These are phyloP conservation scores for Zizania palustris DNA, from an alignment of 202 grass and related monocot species.

Conservation along the genomic window DNA sequence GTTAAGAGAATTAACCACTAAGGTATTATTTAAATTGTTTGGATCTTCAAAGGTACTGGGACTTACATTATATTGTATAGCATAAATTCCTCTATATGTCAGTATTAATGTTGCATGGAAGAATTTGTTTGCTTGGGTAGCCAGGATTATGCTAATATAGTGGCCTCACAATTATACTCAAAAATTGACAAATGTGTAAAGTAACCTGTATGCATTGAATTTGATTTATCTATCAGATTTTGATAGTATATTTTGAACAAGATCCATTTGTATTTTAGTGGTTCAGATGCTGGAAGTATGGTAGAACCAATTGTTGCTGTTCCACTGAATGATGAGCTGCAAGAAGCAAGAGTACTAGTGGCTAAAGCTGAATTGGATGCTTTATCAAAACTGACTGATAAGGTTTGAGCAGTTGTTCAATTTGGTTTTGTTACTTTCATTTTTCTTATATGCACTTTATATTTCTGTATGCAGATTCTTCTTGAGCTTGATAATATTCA, in stretches of 20 bases:
- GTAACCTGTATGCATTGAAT: conserved; percentile 16
- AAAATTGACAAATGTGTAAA: conserved; percentile 16
- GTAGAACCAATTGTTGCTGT: conserved; percentile 77
- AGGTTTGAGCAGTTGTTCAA: conserved; percentile 46
- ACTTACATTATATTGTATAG: conserved; percentile 18
- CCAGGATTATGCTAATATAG: background rate
- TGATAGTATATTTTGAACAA: conserved; percentile 33
- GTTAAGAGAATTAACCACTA: conserved; percentile 1
- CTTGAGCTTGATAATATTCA: conserved; percentile 68
- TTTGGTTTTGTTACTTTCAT: conserved; percentile 33
- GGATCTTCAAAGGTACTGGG: background rate
- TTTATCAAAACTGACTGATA: conserved; percentile 73
- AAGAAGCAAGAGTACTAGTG: conserved; percentile 57
- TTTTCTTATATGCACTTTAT: conserved; percentile 31
- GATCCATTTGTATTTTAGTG: conserved; percentile 47
- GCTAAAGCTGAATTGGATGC: conserved; percentile 68
- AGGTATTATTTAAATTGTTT: conserved; percentile 20
- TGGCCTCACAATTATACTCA: background rate
- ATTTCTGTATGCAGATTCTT: conserved; percentile 58
- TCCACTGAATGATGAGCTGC: conserved; percentile 77
- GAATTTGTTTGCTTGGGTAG: conserved; percentile 3
- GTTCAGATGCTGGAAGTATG: conserved; percentile 65
- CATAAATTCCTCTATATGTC: background rate
- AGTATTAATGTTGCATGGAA: background rate
- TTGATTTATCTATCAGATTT: conserved; percentile 14